Evolutionary conservation across 1,284 basidiomycete species (phyloP).

Genomic region (Ceratorhiza oryzae-sativae): DNA sequence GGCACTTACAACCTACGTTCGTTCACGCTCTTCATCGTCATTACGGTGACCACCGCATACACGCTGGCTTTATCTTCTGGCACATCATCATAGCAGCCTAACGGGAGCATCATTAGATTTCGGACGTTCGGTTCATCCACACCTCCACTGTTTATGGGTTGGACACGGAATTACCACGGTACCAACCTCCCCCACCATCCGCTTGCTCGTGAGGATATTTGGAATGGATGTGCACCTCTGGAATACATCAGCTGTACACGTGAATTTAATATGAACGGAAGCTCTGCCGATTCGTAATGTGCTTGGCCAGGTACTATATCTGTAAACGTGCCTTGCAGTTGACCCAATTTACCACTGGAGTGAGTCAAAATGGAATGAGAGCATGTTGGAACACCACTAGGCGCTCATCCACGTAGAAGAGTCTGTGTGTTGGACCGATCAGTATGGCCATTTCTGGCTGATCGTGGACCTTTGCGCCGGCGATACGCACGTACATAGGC

Average conservation of each 20-base stretch:
- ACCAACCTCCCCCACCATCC: neutral
- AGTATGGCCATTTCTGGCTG: neutral
- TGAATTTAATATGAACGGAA: too few species aligned
- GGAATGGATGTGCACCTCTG: too few species aligned
- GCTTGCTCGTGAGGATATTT: neutral
- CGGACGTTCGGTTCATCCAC: neutral
- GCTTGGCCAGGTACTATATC: neutral
- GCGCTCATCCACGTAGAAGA: neutral
- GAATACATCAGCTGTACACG: neutral
- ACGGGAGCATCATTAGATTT: neutral
- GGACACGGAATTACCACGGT: neutral
- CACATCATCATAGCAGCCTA: neutral
- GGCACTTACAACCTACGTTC: too few species aligned
- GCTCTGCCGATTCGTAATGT: too few species aligned
- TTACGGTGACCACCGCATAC: neutral
- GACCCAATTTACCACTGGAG: neutral
- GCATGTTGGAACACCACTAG: neutral
- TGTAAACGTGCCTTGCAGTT: neutral
- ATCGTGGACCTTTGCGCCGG: neutral
- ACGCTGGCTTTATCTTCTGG: neutral
- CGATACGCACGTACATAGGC: neutral
- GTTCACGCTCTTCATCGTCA: too few species aligned
- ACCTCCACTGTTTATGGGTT: neutral
- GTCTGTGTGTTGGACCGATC: neutral
- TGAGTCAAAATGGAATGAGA: neutral